Conservation (phyloP, 495 filamentous ascomycete species). For the Penicillium roqueforti region DNA sequence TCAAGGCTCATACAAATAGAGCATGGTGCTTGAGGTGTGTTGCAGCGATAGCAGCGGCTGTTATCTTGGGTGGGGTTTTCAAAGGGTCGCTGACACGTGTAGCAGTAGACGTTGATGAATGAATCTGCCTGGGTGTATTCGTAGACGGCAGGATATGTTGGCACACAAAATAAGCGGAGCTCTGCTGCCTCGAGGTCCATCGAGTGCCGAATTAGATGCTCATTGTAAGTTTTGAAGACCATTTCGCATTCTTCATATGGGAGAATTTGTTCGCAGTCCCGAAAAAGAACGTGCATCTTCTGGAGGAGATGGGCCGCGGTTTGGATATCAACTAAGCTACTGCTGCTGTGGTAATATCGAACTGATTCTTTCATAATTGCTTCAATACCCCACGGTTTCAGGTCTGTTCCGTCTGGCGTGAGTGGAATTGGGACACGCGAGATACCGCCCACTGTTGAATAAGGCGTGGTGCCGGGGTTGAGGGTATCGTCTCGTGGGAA, state of each 20-base stretch:
- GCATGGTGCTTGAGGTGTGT: conserved; percentile 42
- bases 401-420: conserved; percentile 25
- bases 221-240: conserved; percentile 62
- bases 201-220: conserved; percentile 57
- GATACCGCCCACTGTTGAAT: conserved; percentile 19
- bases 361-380: conserved; percentile 43
- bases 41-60: conserved; percentile 41
- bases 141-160: conserved; percentile 59
- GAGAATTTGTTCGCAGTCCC: conserved; percentile 41
- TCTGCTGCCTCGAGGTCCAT: conserved; percentile 65
- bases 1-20: conserved; percentile 44
- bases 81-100: conserved; percentile 44
- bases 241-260: conserved; percentile 41
- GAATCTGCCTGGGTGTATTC: conserved; percentile 50
- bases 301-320: conserved; percentile 46
- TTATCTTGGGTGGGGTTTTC: conserved; percentile 43
- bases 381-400: conserved; percentile 49
- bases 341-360: conserved; percentile 40
- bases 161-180: conserved; percentile 61
- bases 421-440: conserved; percentile 31
- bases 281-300: conserved; percentile 41
- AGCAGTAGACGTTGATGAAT: conserved; percentile 46
- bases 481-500: not conserved
- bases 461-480: not conserved
- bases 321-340: conserved; percentile 41